These are phyloP conservation scores for Castanopsis chinensis DNA, from an alignment of 306 rosid genomes.

Conservation along the genomic window DNA sequence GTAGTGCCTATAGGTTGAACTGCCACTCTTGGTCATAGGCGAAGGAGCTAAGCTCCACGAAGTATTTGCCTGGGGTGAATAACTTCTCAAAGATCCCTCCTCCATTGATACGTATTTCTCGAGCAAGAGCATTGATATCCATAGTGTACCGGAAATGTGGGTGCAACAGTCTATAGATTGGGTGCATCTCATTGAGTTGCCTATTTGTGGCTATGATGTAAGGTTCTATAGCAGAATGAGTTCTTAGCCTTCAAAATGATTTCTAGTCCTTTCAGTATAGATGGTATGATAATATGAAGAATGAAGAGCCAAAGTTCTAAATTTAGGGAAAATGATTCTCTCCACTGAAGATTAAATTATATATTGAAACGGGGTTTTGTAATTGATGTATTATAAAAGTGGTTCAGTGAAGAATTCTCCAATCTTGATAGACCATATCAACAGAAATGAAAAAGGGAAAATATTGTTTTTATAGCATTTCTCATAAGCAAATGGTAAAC, in stretches of 20 bases:
- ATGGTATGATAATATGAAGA: neutral
- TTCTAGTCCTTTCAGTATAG: too few relatives aligned
- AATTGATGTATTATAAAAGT: too few relatives aligned
- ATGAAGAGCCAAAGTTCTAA: too few relatives aligned
- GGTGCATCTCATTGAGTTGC: slow-evolving; percentile 70
- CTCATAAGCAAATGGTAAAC: neutral
- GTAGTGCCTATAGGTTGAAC: slow-evolving; percentile 49
- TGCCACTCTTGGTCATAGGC: slow-evolving; percentile 44
- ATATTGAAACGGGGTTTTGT: too few relatives aligned
- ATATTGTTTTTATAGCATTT: too few relatives aligned
- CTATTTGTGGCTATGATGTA: slow-evolving; percentile 46
- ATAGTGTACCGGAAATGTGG: slow-evolving; percentile 67
- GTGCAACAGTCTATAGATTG: slow-evolving; percentile 44
- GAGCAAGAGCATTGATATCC: slow-evolving; percentile 72
- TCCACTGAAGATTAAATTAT: too few relatives aligned
- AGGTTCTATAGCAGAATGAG: slow-evolving; percentile 44
- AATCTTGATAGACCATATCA: too few relatives aligned
- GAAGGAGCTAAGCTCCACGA: slow-evolving; percentile 34
- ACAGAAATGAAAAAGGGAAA: too few relatives aligned
- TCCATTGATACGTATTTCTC: slow-evolving; percentile 38
- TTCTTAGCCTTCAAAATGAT: slow-evolving; percentile 38
- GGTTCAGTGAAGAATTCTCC: too few relatives aligned
- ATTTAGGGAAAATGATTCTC: too few relatives aligned
- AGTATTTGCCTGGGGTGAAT: slow-evolving; percentile 48
- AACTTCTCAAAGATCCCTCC: slow-evolving; percentile 37